Base-by-base conservation (phyloP, 805 yeast genomes). In the Clavispora fructus region DNA sequence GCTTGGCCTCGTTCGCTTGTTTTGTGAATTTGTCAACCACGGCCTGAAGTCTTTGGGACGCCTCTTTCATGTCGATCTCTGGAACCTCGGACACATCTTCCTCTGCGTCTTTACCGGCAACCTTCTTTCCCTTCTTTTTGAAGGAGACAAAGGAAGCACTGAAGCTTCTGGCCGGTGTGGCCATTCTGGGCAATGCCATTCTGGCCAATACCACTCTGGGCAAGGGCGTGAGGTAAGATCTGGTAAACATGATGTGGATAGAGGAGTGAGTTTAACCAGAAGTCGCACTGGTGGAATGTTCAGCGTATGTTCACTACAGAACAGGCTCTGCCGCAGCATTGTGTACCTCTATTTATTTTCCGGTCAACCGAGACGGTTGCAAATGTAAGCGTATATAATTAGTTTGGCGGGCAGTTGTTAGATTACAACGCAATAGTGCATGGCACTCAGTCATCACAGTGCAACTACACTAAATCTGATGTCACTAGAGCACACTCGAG, bases 1-100 rank as follows among this genome's bases (percentile, higher is more conserved):
- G 71, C 58, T 81, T 86, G 39, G 81, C 68, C 50, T 83, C 89
- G 41, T 76, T 76, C 29, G 85, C 67, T 47, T 74, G 75, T 50
- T 78, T 79, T 42, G 74, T 68, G 59, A 82, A 85, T 35, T 65
- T 60, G 1, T 76, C 80, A 8, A 85, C 52, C 0, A 83, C 66
- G 10, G 65, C 62, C 28, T 76, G 68, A 56, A 79, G 83, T 42
- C 70, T 67, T 2, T 50, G 37, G 31, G 71, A 74, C 14, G 75
- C 65, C 29, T 67, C 74, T 12, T 59, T 60, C 55, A 72, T 53
- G 59, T 70, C 51, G 30, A 55, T 39, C 35, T 38, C 39, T 17
- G 42, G 45, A n/a, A 14, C 40, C 11, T 26, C 48, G 9, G 45
- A 14, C 5, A 39, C 27, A 4, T 50, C 54, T 27, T 43, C 39